Conservation (phyloP, 1,284 basidiomycete genomes). For the Apiotrichum domesticum region DNA sequence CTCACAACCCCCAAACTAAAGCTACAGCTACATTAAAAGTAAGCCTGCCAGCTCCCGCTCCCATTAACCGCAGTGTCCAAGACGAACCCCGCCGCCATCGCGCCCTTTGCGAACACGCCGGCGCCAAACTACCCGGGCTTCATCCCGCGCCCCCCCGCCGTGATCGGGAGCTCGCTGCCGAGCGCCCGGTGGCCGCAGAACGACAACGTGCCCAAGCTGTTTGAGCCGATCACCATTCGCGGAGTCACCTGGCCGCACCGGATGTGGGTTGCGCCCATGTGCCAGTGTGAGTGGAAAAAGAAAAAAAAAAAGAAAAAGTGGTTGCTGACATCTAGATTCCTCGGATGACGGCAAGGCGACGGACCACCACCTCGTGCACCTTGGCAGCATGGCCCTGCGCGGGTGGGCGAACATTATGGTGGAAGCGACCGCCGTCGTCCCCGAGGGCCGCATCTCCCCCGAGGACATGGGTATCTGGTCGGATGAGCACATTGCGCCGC, state of each 20-base stretch:
- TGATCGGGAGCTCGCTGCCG: constrained; percentile 52
- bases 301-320: constrained; percentile 34
- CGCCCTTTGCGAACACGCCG: constrained; percentile 7
- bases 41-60: no score
- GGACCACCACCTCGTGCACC: constrained; percentile 72
- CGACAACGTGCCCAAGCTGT: constrained; percentile 55
- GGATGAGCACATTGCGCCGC: constrained; percentile 61
- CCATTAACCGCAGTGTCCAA: not conserved
- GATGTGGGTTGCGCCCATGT: constrained; percentile 56
- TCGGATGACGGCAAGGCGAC: constrained; percentile 63
- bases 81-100: constrained; percentile 10
- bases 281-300: constrained; percentile 41
- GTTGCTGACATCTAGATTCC: constrained; percentile 47
- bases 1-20: no score
- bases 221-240: constrained; percentile 60
- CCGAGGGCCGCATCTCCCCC: constrained; percentile 62
- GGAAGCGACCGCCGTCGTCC: constrained; percentile 63
- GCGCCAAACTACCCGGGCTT: not conserved
- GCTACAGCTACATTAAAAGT: no score
- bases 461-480: constrained; percentile 61
- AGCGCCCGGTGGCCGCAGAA: constrained; percentile 12
- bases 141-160: no score
- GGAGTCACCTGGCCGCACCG: constrained; percentile 62
- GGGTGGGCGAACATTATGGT: constrained; percentile 58
- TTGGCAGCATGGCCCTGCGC: constrained; percentile 51